Base-by-base conservation (phyloP, 116 monocot species). In the Papilionanthe hybrid region DNA sequence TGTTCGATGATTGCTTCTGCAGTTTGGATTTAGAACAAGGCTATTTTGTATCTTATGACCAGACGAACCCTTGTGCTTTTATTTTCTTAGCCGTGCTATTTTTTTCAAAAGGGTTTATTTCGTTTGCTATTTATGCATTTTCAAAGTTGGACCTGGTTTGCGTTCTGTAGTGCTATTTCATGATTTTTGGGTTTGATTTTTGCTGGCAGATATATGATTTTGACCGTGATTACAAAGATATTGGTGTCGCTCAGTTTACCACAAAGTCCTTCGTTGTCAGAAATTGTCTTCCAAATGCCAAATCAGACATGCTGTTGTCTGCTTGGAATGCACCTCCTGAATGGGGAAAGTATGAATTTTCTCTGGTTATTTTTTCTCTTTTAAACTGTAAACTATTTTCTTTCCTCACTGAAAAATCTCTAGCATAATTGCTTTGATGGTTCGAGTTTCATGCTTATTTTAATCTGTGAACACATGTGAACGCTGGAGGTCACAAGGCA, bases 171-270 rank as follows among this genome's bases (percentile, higher is more conserved):
- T 23, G 9, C 73, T 73, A 2, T 50, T 75, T 47, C 50, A 50
- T 75, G 83, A 27, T 42, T 84, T 84, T 55, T 71, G 11, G 11
- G 4, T 30, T 68, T 77, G 72, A 63, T 28, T 44, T 17, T 48
- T 78, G 23, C 30, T 86, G 30, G 48, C 91, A 97, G 97, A 88
- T 90, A 42, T 99, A 86, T 84, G 95, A 99, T 86, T 93, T 99
- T 82, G 99, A 95, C 83, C 91, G 95, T 84, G 99, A 95, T 82
- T 99, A 95, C 82, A 95, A 99, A 87, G 95, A 99, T 77, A 95
- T 99, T 79, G 99, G 99, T 50, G 74, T 95, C 86, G 88, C 92
- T 78, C 86, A 82, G 48, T 95, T 99, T 82, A 99, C 93, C 60
- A 89, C 90, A 4, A 95, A 90, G 65, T 90, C 85, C 25, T 95